A percentile compares a stretch with the other conserved stretches of the same genome.
These are phyloP conservation scores for Vaccinium macrocarpon DNA, from an alignment of 148 eudicot genomes.

Conservation along the genomic window DNA sequence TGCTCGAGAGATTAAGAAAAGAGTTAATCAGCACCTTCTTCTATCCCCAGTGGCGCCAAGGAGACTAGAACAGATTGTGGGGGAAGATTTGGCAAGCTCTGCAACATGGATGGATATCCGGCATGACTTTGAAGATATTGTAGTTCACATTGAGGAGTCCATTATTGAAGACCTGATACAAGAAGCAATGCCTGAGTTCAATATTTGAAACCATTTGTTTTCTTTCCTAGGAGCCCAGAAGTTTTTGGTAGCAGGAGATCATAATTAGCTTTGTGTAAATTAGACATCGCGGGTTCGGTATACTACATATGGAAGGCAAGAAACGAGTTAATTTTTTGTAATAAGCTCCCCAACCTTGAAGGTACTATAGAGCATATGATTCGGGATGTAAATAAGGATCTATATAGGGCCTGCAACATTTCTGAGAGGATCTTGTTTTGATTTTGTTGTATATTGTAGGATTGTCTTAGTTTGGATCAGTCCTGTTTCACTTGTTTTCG, in stretches of 20 bases:
- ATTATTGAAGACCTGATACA: slow-evolving; percentile 25
- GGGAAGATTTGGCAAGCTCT: slow-evolving; percentile 26
- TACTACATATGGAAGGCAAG: not conserved
- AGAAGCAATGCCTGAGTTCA: slow-evolving; percentile 21
- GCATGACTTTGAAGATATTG: slow-evolving; percentile 24
- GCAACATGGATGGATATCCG: slow-evolving; percentile 31
- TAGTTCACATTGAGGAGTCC: slow-evolving; percentile 29
- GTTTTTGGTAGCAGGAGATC: too few relatives aligned
- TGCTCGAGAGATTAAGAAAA: slow-evolving; percentile 28
- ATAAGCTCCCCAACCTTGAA: not conserved
- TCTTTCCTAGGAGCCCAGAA: not conserved
- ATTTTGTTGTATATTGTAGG: not conserved
- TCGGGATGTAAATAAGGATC: not conserved
- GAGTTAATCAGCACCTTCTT: slow-evolving; percentile 22
- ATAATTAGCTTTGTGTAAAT: not conserved
- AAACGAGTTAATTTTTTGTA: not conserved
- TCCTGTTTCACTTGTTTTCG: not conserved
- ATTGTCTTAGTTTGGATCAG: not conserved
- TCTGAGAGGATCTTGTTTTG: not conserved
- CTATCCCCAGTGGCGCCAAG: slow-evolving; percentile 13
- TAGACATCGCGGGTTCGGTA: not conserved
- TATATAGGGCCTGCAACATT: not conserved
- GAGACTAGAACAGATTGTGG: slow-evolving; percentile 31
- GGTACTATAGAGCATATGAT: not conserved
- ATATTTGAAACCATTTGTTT: not conserved